Evolutionary conservation across 1,139 yeast species (phyloP).

Genomic region (Yamadazyma triangularis): DNA sequence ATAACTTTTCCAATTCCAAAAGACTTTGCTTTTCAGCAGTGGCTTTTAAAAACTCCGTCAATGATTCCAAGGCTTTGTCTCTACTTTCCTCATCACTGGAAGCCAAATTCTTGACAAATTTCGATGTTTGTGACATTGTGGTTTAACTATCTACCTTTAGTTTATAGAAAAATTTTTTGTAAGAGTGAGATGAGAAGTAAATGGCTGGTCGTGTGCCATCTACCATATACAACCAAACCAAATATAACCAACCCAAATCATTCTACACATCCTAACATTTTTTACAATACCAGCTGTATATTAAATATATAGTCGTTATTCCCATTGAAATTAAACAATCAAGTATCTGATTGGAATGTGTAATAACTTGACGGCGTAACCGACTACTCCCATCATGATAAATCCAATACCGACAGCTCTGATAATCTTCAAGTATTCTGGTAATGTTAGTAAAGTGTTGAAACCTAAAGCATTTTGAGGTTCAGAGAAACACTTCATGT

Average conservation of each 20-base stretch:
- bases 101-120: slow-evolving; percentile 76
- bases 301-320: too few species aligned
- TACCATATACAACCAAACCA: too few species aligned
- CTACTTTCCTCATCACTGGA: slow-evolving; percentile 75
- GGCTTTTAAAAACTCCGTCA: slow-evolving; percentile 53
- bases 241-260: too few species aligned
- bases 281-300: too few species aligned
- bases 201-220: too few species aligned
- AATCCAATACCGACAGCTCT: slow-evolving; percentile 97
- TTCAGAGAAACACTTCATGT: too few species aligned
- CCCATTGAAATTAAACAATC: slow-evolving; percentile 84
- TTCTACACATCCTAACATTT: too few species aligned
- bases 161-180: too few species aligned
- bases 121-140: slow-evolving; percentile 9
- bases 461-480: too few species aligned
- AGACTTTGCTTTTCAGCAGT: slow-evolving; percentile 25
- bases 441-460: slow-evolving; percentile 5
- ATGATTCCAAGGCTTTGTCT: slow-evolving; percentile 68
- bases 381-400: slow-evolving; percentile 96
- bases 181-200: too few species aligned
- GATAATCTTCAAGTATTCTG: slow-evolving; percentile 81
- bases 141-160: too few species aligned
- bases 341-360: slow-evolving; percentile 97
- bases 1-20: slow-evolving; percentile 70
- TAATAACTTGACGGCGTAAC: slow-evolving; percentile 88